Evolutionary conservation across 768 basidiomycete species (phyloP).

Genomic region (Lactifluus subvellereus): DNA sequence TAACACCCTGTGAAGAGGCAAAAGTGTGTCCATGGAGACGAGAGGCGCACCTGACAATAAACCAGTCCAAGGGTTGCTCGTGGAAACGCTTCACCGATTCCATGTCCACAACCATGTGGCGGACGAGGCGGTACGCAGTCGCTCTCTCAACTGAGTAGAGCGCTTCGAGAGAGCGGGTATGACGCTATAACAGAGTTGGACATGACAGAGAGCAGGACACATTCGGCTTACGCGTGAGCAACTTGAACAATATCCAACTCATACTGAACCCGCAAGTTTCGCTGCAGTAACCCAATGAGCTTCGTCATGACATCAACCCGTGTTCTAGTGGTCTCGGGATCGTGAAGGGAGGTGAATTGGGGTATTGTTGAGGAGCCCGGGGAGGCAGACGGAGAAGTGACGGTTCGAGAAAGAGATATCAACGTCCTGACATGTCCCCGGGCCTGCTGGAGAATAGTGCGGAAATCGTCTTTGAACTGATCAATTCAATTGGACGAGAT

Average conservation of each 20-base stretch:
- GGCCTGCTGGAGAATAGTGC: slow-evolving; percentile 63
- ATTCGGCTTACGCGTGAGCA: slow-evolving; percentile 61
- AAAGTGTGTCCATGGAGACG: slow-evolving; percentile 6
- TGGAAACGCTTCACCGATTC: slow-evolving; percentile 63
- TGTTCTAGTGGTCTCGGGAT: slow-evolving; percentile 41
- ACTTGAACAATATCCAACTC: slow-evolving; percentile 66
- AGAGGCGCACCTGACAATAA: slow-evolving; percentile 69
- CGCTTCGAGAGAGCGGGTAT: slow-evolving; percentile 72
- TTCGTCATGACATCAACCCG: slow-evolving; percentile 59
- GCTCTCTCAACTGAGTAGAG: slow-evolving; percentile 70
- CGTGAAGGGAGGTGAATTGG: slow-evolving; percentile 34
- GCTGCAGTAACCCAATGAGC: slow-evolving; percentile 59
- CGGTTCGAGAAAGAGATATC: slow-evolving; percentile 38
- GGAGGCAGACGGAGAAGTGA: slow-evolving; percentile 31
- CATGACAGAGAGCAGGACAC: neutral
- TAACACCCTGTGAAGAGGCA: slow-evolving; percentile 30
- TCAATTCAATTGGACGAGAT: neutral
- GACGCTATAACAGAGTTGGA: slow-evolving; percentile 46
- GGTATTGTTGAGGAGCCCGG: slow-evolving; percentile 36
- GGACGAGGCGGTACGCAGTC: slow-evolving; percentile 75
- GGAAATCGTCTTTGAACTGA: slow-evolving; percentile 55
- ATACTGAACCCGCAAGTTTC: slow-evolving; percentile 69
- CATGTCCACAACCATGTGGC: slow-evolving; percentile 68
- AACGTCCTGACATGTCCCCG: slow-evolving; percentile 53
- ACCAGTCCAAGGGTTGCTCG: slow-evolving; percentile 74